A percentile compares a stretch with the other conserved stretches of the same genome.
These are phyloP conservation scores for Ceratocystis harringtonii DNA, from an alignment of 2,329 filamentous ascomycete species.

Conservation along the genomic window DNA sequence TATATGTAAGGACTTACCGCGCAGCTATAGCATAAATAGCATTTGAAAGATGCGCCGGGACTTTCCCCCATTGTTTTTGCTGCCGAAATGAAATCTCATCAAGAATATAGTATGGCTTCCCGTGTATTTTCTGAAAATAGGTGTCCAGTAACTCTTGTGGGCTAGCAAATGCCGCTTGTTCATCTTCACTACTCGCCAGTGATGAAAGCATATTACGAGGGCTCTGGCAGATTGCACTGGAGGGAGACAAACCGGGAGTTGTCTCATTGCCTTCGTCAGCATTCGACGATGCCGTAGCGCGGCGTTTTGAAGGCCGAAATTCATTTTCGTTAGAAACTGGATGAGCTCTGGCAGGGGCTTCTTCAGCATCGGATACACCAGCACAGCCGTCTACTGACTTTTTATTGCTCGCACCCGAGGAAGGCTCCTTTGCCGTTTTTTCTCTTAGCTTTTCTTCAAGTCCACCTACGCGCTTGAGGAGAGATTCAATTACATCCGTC, in stretches of 20 bases:
- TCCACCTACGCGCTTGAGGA: slow-evolving; percentile 73
- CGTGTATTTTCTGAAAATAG: slow-evolving; percentile 66
- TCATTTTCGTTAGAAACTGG: background rate
- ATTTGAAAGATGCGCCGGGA: slow-evolving; percentile 40
- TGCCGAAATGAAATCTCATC: slow-evolving; percentile 64
- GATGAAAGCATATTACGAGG: background rate
- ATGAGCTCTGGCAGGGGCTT: background rate
- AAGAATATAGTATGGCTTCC: slow-evolving; percentile 67
- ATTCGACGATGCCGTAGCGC: background rate
- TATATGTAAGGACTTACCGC: slow-evolving; percentile 31
- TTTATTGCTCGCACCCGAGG: slow-evolving; percentile 12
- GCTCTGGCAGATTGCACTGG: background rate
- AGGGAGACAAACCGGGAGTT: background rate
- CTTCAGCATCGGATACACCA: background rate
- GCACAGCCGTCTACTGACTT: background rate
- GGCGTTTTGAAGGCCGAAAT: background rate
- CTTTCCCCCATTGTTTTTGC: slow-evolving; percentile 51
- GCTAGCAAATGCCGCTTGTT: background rate
- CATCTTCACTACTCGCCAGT: background rate
- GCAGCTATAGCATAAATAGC: slow-evolving; percentile 48
- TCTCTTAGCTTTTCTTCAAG: slow-evolving; percentile 66
- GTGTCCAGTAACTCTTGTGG: slow-evolving; percentile 47
- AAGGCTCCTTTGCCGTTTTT: slow-evolving; percentile 33
- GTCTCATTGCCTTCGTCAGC: background rate
- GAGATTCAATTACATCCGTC: slow-evolving; percentile 68